Percentiles rank a stretch among this genome's conserved stretches.
These are phyloP conservation scores for Neurospora sp. DNA, from an alignment of 2,329 filamentous ascomycete species.

Conservation along the genomic window DNA sequence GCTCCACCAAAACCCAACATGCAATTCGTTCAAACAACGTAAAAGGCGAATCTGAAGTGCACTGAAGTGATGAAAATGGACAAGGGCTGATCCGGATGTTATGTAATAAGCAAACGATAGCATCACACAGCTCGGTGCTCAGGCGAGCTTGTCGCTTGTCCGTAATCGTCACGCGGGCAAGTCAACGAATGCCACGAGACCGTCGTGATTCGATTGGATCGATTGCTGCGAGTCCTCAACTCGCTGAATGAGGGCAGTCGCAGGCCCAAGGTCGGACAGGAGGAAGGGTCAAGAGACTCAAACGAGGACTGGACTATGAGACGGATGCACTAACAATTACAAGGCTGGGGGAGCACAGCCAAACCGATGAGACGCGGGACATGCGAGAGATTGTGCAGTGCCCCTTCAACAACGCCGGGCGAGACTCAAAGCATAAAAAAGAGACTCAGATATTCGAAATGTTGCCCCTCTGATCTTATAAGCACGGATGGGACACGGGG, in stretches of 20 bases:
- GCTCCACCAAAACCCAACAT: not conserved
- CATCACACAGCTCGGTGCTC: not conserved
- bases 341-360: not conserved
- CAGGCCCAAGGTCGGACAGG: not conserved
- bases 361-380: not conserved
- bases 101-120: not conserved
- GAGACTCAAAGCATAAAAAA: not conserved
- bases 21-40: not conserved
- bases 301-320: not conserved
- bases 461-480: not conserved
- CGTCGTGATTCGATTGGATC: slow-evolving; percentile 8
- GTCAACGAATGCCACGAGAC: slow-evolving; percentile 22
- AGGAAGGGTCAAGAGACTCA: not conserved
- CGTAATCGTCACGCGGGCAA: slow-evolving; percentile 17
- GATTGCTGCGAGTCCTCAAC: not conserved
- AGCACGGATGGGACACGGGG: not conserved
- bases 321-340: not conserved
- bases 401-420: no score
- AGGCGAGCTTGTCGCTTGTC: not conserved
- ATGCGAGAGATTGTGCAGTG: not conserved
- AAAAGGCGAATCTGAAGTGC: not conserved
- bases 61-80: not conserved
- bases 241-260: not conserved
- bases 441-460: not conserved
- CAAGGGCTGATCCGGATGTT: not conserved